These are phyloP conservation scores for Botryobasidium botryosum DNA, from an alignment of 768 basidiomycete genomes.

Conservation along the genomic window DNA sequence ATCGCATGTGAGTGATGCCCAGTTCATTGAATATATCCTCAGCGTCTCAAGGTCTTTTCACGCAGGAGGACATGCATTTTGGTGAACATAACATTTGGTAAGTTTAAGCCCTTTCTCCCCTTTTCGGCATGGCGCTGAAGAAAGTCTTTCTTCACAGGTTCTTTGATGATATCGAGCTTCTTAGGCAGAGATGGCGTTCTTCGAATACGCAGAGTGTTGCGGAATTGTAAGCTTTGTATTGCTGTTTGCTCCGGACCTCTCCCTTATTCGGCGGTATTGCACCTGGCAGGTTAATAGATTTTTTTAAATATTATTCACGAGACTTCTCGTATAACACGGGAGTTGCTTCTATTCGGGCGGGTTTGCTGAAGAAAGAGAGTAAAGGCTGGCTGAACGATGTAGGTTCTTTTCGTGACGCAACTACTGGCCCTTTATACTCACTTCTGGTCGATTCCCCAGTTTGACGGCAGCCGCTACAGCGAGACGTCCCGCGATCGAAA, in stretches of 20 bases:
- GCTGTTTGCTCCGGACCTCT: no score
- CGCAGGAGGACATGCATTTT: constrained; percentile 70
- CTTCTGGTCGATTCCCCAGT: no score
- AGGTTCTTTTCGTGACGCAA: no score
- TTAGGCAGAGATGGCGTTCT: constrained; percentile 88
- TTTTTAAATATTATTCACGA: constrained; percentile 90
- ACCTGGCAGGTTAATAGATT: constrained; percentile 79
- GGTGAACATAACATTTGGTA: constrained; percentile 72
- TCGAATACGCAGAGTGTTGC: constrained; percentile 84
- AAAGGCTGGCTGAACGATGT: constrained; percentile 96
- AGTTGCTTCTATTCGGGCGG: constrained; percentile 81
- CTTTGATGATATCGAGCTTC: constrained; percentile 90
- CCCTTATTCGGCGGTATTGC: no score
- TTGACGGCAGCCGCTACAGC: constrained; percentile 29
- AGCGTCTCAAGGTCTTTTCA: background rate
- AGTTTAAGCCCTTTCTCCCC: constrained; percentile 8
- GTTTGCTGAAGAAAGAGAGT: constrained; percentile 71
- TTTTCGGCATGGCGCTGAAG: constrained; percentile 10
- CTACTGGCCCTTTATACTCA: no score
- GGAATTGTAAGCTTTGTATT: constrained; percentile 78
- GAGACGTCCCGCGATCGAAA: constrained; percentile 67
- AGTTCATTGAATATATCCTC: constrained; percentile 2
- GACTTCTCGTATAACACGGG: constrained; percentile 86
- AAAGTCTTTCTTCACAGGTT: constrained; percentile 40
- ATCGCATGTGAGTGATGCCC: constrained; percentile 34